Conservation (phyloP, 192 early-diverging fungal species). For the Rhizoclosmatium sp. region DNA sequence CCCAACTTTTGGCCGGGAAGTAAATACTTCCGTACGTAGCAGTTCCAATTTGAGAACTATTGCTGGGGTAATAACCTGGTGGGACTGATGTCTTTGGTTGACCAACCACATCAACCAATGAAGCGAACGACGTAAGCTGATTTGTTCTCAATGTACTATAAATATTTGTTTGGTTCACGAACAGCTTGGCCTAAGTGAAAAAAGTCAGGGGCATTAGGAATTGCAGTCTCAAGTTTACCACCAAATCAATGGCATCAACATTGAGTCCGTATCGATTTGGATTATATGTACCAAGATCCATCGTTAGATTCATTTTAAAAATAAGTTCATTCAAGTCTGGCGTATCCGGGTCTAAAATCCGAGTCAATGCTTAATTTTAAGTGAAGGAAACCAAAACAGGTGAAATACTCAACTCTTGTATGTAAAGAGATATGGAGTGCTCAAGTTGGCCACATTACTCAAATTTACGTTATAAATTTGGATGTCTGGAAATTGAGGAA, state of each 20-base stretch:
- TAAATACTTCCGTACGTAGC: conserved; percentile 22
- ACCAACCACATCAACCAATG: neutral
- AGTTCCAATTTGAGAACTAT: conserved; percentile 27
- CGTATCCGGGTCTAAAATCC: neutral
- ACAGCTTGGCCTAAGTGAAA: conserved; percentile 14
- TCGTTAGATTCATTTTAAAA: conserved; percentile 22
- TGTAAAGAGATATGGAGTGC: conserved; percentile 15
- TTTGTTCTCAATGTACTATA: conserved; percentile 10
- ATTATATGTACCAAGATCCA: conserved; percentile 35
- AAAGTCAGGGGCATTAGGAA: neutral
- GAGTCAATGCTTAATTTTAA: no score
- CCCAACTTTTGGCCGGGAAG: conserved; percentile 30
- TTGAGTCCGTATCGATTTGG: conserved; percentile 31
- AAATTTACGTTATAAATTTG: conserved; percentile 13
- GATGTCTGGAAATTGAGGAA: conserved; percentile 21
- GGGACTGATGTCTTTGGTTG: neutral
- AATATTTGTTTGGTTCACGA: conserved; percentile 17
- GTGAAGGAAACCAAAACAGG: neutral
- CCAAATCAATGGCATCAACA: conserved; percentile 22
- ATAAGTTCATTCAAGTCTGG: neutral
- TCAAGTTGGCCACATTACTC: conserved; percentile 4
- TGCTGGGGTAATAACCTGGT: conserved; percentile 5
- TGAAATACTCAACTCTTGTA: no score
- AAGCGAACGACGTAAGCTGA: conserved; percentile 3
- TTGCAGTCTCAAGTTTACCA: neutral